Evolutionary conservation across 75 land plant species (phyloP), one percentile per base, ranked within the genome.

Genomic region (Adiantum capillusveneris): DNA sequence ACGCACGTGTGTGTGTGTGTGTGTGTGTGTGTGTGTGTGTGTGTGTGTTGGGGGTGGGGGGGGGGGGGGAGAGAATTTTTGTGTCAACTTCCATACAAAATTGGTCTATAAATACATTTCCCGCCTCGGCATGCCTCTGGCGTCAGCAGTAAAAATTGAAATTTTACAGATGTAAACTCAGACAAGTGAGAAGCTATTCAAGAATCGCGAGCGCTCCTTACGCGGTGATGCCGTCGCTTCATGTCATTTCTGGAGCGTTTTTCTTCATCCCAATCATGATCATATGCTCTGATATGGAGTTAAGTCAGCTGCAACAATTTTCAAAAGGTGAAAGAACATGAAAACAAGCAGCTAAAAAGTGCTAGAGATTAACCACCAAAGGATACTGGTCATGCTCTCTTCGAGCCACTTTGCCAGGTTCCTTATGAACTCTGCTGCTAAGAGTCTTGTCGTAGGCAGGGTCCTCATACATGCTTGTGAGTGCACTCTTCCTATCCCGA

Each of bases 191-290:
- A 39, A 13, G 49, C 17, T 46, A 6, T 20, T n/a, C 21, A 17
- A 46, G 49, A 17, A 17, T n/a, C 21, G 49, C 49, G 21, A 6
- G 49, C n/a, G 14, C 49, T 20, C 17, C 21, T n/a, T 46, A 3
- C 5, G 5, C 49, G 49, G 49, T 46, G 65, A 65, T 84, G 90
- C 53, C 85, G 78, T 29, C 89, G 62, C 61, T 90, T 90, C 34
- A 69, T 74, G 25, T 95, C 98, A 53, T 69, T 78, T 75, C 99
- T 79, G 34, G 68, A 84, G 64, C 99, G 72, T 76, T 90, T 95
- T 34, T 95, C 99, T 22, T 95, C 99, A 20, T 95, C 99, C 99
- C 96, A 90, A 16, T 95, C 96, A 29, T 96, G 69, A 27, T 95
- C 96, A 63, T 84, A 82, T 27, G 72, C 37, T 44, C 99, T 95